Conservation (phyloP, 306 rosid genomes). For the Casuarina cunninghamiana region DNA sequence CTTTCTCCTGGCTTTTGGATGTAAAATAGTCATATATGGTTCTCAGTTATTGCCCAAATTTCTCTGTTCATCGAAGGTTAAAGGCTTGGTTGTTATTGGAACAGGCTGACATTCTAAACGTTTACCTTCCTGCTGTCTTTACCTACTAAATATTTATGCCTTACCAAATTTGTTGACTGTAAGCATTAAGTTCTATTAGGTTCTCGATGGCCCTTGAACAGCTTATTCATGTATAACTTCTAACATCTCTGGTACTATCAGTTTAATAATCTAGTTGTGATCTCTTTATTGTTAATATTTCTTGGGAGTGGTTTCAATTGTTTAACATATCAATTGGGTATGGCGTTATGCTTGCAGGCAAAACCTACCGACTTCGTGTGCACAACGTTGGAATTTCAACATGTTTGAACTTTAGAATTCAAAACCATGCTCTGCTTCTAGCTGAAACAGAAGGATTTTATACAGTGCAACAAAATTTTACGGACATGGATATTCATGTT, state of each 20-base stretch:
- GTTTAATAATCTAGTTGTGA: background rate
- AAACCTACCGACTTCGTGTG: conserved; percentile 75
- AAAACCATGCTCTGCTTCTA: conserved; percentile 65
- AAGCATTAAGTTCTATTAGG: background rate
- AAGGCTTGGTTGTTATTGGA: background rate
- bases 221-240: background rate
- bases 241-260: background rate
- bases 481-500: conserved; percentile 76
- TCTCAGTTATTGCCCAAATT: background rate
- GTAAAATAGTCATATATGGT: background rate
- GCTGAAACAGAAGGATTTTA: conserved; percentile 83
- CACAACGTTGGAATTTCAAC: conserved; percentile 90
- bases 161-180: background rate
- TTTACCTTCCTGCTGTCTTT: background rate
- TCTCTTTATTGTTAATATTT: conserved; percentile 13
- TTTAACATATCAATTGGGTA: conserved; percentile 14
- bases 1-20: background rate
- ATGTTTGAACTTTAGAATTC: conserved; percentile 82
- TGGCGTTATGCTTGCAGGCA: conserved; percentile 57
- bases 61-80: background rate
- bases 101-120: background rate
- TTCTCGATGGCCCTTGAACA: background rate
- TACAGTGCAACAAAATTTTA: conserved; percentile 60
- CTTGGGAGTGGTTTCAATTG: background rate
- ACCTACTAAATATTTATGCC: background rate